phyloP scores from a whole-genome alignment of 129 eudicot genomes.

The Gnaphalium uliginosum region DNA sequence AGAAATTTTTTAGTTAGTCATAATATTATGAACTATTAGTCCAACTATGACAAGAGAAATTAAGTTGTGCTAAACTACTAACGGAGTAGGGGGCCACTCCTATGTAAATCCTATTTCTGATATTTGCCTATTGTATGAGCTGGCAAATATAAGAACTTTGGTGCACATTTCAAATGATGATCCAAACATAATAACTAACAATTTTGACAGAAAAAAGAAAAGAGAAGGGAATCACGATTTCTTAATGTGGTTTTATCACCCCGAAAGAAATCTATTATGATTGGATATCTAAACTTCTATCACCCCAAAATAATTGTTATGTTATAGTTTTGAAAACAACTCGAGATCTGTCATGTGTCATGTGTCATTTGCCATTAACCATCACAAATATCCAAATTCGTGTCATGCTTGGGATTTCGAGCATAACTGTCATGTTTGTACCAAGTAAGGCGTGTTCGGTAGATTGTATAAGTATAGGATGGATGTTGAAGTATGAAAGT shows the following conservation, averaged over 20 bases:
- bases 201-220: not conserved
- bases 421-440: not conserved
- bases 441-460: not conserved
- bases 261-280: not conserved
- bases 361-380: not conserved
- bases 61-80: not conserved
- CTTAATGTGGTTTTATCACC: not conserved
- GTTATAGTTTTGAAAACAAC: not conserved
- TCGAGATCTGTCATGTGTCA: not conserved
- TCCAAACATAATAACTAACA: not conserved
- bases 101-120: not conserved
- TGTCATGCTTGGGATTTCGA: not conserved
- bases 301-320: not conserved
- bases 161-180: not conserved
- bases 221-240: not conserved
- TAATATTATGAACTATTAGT: not conserved
- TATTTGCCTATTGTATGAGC: not conserved
- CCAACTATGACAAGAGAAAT: constrained; percentile 1
- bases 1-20: not conserved
- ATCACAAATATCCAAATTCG: not conserved
- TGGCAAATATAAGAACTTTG: not conserved
- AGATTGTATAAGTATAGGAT: not conserved
- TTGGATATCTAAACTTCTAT: not conserved
- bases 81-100: not conserved
- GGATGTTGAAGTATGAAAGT: not conserved